Base-by-base conservation (phyloP, 1,284 basidiomycete genomes). In the Psilocybe mexicana region DNA sequence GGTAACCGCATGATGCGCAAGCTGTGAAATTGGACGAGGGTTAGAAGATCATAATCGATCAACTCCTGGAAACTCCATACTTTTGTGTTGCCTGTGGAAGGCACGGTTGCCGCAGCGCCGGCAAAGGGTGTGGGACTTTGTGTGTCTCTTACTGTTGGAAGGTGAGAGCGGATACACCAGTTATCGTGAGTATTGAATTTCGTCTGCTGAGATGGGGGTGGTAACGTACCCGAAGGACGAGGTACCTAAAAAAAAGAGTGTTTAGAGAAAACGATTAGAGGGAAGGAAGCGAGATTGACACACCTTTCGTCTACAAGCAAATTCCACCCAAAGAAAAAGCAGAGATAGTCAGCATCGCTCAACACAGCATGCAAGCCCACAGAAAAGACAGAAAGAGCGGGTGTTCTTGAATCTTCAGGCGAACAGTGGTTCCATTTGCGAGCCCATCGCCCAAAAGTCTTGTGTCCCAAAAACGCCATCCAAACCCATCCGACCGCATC, bases 71-170 rank as follows among this genome's bases (percentile, higher is more conserved):
- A 33, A 2, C 1, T 38, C 81, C 90, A 69, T 63, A 95, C 94
- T 90, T 85, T 97, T 94, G 85, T 98, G 92, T 81, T 98, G 96
- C 79, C 87, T 90, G 87, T 98, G 96, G 86, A 97, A 95, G 43
- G 93, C 84, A 64, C 94, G 88, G 76, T 87, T 84, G 69, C 94
- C 93, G 81, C 95, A 98, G 72, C 95, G 92, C 74, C 94, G 86
- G 86, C 94, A 97, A 70, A 96, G 87, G 62, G 95, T 97, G 87
- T 98, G 96, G 72, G 93, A 90, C 86, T 99, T 99, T 71, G 94
- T 94, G 89, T 97, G 96, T 76, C 92, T 85, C 85, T 96, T 96
- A 93, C 94, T 93, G 77, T 64, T 67, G 45, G 52, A 28, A 49
- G 38, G 25, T 4, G 59, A 51, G 24, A 56, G 10, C 42, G 52